Evolutionary conservation across 176 grass and related monocot genomes (phyloP).

Genomic region (Oryza longistaminata): DNA sequence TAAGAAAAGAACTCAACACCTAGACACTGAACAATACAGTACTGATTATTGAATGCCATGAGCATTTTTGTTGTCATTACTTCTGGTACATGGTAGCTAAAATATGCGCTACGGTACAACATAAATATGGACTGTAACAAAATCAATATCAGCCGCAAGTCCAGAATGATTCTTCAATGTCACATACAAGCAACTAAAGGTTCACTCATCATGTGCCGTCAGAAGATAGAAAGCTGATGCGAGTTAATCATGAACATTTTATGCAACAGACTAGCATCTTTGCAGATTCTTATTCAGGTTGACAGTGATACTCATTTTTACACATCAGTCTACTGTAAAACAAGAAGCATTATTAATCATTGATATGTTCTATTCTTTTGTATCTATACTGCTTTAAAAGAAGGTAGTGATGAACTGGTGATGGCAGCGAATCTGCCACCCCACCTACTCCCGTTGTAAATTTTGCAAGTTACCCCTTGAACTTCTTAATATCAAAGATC

Average conservation of each 20-base stretch:
- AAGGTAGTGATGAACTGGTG: no score
- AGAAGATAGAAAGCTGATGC: background rate
- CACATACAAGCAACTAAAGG: background rate
- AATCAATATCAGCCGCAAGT: slow-evolving; percentile 5
- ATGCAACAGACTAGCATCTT: background rate
- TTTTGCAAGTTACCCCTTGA: no score
- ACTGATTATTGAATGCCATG: slow-evolving; percentile 5
- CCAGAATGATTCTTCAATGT: background rate
- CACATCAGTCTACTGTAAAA: background rate
- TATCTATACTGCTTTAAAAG: no score
- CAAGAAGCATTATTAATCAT: background rate
- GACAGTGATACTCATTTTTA: background rate
- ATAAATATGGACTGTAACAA: background rate
- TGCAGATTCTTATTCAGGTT: background rate
- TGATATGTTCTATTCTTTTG: background rate
- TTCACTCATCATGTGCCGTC: background rate
- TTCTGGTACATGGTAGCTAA: background rate
- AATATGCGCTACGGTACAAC: background rate
- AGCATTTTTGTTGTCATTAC: background rate
- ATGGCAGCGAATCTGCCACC: no score
- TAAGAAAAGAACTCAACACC: background rate
- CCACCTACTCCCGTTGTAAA: no score
- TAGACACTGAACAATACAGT: background rate
- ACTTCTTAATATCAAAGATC: no score
- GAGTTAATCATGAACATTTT: background rate